A percentile compares a stretch with the other conserved stretches of the same genome.
Evolutionary conservation across 1,139 yeast genomes (phyloP).

Genomic region (Pichia sp.): DNA sequence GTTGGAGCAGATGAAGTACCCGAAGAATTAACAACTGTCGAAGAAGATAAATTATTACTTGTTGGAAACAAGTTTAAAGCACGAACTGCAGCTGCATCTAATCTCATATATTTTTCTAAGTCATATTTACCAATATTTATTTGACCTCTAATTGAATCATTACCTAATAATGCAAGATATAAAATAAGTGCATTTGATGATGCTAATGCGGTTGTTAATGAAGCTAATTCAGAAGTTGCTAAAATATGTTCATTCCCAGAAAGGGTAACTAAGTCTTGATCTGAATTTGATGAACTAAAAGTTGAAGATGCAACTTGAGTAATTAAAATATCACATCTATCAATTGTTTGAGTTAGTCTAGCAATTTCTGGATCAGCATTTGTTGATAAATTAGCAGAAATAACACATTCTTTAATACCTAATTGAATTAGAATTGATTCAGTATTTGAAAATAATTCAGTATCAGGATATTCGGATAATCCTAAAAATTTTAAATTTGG

Average conservation of each 20-base stretch:
- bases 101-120: constrained; percentile 71
- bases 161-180: constrained; percentile 58
- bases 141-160: constrained; percentile 47
- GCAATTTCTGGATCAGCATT: constrained; percentile 35
- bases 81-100: constrained; percentile 83
- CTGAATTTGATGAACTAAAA: constrained; percentile 59
- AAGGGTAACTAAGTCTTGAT: constrained; percentile 64
- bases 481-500: constrained; percentile 62
- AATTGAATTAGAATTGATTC: constrained; percentile 82
- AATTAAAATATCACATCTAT: constrained; percentile 68
- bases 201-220: constrained; percentile 33
- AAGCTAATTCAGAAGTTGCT: constrained; percentile 49
- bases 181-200: constrained; percentile 59
- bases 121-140: constrained; percentile 59
- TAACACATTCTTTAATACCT: constrained; percentile 78
- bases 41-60: constrained; percentile 19
- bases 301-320: constrained; percentile 53
- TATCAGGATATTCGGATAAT: constrained; percentile 75
- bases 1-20: constrained; percentile 35
- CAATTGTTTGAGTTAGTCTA: constrained; percentile 57
- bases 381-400: constrained; percentile 28
- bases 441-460: constrained; percentile 77
- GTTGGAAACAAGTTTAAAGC: constrained; percentile 83
- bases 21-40: constrained; percentile 20
- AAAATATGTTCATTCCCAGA: constrained; percentile 52